These are phyloP conservation scores for Leptosphaerulina australis DNA, from an alignment of 2,329 filamentous ascomycete genomes.

Conservation along the genomic window DNA sequence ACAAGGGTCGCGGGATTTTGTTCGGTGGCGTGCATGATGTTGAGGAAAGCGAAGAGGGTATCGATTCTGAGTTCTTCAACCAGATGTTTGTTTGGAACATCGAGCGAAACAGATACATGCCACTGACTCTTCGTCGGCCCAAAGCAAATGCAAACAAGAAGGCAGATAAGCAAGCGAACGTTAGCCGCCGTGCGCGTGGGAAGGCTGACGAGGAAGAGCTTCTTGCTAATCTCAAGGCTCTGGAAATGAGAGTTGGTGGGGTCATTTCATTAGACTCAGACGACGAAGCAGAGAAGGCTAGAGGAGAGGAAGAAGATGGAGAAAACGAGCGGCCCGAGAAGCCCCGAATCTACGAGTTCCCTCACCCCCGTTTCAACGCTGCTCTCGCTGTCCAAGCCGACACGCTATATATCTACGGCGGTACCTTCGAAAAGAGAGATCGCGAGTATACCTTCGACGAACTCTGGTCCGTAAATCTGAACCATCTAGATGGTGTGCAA, in stretches of 20 bases:
- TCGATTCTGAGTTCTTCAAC: constrained; percentile 98
- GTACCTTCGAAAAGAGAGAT: constrained; percentile 94
- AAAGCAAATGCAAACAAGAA: constrained; percentile 70
- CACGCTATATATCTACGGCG: constrained; percentile 90
- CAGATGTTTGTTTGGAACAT: constrained; percentile 91
- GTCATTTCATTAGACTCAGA: constrained; percentile 49
- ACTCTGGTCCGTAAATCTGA: constrained; percentile 90
- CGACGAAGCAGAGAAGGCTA: constrained; percentile 34
- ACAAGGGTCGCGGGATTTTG: constrained; percentile 88
- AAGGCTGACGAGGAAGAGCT: constrained; percentile 93
- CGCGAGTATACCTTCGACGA: constrained; percentile 96
- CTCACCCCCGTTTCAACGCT: constrained; percentile 88
- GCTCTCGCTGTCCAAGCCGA: constrained; percentile 91
- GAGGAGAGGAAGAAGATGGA: constrained; percentile 51
- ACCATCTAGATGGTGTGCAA: constrained; percentile 90
- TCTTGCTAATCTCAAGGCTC: constrained; percentile 80
- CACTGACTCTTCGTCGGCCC: constrained; percentile 75
- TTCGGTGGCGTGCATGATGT: constrained; percentile 96
- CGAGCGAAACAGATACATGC: constrained; percentile 94
- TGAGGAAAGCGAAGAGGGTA: constrained; percentile 88
- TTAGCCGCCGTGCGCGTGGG: constrained; percentile 66
- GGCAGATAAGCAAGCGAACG: constrained; percentile 45
- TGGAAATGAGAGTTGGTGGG: constrained; percentile 77
- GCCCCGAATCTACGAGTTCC: constrained; percentile 76
- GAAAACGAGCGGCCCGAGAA: constrained; percentile 61